Conservation (phyloP, 352 stramenopile species). For the Globisporangium splendens region DNA sequence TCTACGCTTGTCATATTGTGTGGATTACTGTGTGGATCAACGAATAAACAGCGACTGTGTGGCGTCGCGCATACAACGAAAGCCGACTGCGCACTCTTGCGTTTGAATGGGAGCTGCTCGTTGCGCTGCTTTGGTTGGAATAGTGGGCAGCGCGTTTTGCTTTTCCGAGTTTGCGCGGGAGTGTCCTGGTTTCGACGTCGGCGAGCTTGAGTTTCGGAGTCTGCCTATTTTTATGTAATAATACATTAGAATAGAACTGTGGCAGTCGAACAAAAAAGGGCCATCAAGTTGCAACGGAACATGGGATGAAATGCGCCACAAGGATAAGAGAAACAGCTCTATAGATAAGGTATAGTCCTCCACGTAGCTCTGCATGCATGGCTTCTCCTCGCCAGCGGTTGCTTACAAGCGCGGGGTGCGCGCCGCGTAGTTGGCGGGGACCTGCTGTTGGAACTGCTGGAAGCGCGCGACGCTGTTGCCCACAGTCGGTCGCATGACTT, state of each 20-base stretch:
- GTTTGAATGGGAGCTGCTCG: not conserved
- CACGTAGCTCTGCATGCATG: no score
- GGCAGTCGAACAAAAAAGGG: no score
- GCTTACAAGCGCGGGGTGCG: not conserved
- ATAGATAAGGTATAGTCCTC: no score
- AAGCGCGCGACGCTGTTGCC: conserved; percentile 23
- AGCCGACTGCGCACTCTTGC: not conserved
- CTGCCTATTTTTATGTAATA: not conserved
- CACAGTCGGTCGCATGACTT: conserved; percentile 15
- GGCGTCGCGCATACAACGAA: not conserved
- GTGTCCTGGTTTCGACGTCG: not conserved
- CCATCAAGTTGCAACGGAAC: no score
- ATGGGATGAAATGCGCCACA: no score
- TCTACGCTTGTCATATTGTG: conserved; percentile 1
- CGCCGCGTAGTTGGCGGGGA: conserved; percentile 38
- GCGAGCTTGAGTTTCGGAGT: not conserved
- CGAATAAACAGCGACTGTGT: not conserved
- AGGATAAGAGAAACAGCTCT: no score
- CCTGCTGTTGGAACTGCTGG: conserved; percentile 51
- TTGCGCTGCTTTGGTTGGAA: not conserved
- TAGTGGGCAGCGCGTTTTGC: not conserved
- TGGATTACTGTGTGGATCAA: not conserved
- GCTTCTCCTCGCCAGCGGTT: no score
- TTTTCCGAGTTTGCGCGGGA: not conserved
- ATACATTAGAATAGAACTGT: no score